Percentiles rank a stretch among this genome's conserved stretches.
These are phyloP conservation scores for Brassica nigra DNA, from an alignment of 345 rosid genomes.

Conservation along the genomic window DNA sequence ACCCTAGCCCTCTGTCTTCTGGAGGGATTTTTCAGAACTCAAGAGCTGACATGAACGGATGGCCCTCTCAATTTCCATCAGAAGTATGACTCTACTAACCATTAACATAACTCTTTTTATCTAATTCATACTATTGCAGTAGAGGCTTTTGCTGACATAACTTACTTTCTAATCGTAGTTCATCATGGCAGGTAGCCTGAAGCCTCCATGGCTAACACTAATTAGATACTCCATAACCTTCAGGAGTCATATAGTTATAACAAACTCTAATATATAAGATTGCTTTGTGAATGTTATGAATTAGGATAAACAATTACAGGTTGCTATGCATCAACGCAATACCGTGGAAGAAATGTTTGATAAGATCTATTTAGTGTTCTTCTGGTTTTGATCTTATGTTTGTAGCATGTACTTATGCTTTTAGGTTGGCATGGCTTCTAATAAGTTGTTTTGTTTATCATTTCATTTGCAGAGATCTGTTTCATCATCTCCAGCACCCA, in stretches of 20 bases:
- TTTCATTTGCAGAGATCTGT: constrained; percentile 66
- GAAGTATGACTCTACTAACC: constrained; percentile 97
- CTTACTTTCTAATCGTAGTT: constrained; percentile 43
- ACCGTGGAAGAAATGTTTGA: constrained; percentile 19
- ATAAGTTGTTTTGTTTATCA: constrained; percentile 34
- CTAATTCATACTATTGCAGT: constrained; percentile 54
- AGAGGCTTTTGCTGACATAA: constrained; percentile 61
- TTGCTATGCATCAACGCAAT: constrained; percentile 12
- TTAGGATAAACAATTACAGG: constrained; percentile 25
- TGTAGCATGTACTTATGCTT: constrained; percentile 3
- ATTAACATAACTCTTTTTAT: constrained; percentile 90
- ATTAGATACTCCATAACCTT: constrained; percentile 28
- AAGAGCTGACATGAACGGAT: constrained; percentile 91
- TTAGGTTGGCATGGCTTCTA: constrained; percentile 32
- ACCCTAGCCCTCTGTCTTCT: constrained; percentile 90
- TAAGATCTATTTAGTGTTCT: constrained; percentile 18
- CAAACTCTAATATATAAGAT: constrained; percentile 3
- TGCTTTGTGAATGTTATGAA: constrained; percentile 20
- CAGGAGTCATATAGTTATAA: constrained; percentile 16
- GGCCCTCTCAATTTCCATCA: constrained; percentile 97
- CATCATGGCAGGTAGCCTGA: constrained; percentile 49
- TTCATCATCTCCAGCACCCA: constrained; percentile 64
- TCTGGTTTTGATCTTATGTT: constrained; percentile 15
- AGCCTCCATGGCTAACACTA: constrained; percentile 43
- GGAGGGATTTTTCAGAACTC: constrained; percentile 96